phyloP scores from a whole-genome alignment of 192 early-diverging fungal genomes.

The Coemansia sp. region DNA sequence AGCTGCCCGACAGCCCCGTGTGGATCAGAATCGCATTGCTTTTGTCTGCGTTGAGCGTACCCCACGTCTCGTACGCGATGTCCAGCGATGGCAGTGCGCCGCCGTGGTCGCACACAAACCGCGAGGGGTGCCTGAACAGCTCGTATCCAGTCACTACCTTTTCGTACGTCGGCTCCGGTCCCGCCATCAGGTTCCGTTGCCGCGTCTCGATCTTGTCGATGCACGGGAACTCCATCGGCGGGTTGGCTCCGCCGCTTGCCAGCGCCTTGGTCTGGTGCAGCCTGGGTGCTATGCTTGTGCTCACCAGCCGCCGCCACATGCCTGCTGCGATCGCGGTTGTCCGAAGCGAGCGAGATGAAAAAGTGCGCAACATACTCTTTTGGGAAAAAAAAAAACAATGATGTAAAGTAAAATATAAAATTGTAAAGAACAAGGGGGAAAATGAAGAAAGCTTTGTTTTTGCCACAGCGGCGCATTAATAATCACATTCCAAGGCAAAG shows the following conservation, averaged over 20 bases:
- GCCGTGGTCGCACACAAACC: constrained; percentile 79
- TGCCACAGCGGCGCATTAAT: neutral
- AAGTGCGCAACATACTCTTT: constrained; percentile 3
- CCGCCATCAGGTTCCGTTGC: constrained; percentile 62
- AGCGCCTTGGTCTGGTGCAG: neutral
- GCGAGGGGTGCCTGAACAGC: constrained; percentile 60
- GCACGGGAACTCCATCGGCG: constrained; percentile 72
- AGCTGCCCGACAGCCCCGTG: constrained; percentile 90
- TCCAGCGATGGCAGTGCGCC: constrained; percentile 72
- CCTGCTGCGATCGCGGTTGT: neutral
- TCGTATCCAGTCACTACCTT: constrained; percentile 77
- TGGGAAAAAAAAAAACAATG: neutral
- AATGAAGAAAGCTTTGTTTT: no score
- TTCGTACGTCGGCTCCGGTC: constrained; percentile 81
- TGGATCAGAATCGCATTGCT: constrained; percentile 90
- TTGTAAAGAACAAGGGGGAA: neutral
- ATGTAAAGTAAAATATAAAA: neutral
- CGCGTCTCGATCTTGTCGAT: constrained; percentile 65
- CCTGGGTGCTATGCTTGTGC: constrained; percentile 2
- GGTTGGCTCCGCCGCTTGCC: constrained; percentile 46
- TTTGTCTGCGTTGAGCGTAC: constrained; percentile 73
- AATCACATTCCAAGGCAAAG: neutral
- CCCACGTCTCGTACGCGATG: constrained; percentile 98
- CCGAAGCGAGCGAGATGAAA: neutral
- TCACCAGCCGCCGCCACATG: neutral